These are phyloP conservation scores for Pythium myriotylum DNA, from an alignment of 352 stramenopile genomes.

Conservation along the genomic window DNA sequence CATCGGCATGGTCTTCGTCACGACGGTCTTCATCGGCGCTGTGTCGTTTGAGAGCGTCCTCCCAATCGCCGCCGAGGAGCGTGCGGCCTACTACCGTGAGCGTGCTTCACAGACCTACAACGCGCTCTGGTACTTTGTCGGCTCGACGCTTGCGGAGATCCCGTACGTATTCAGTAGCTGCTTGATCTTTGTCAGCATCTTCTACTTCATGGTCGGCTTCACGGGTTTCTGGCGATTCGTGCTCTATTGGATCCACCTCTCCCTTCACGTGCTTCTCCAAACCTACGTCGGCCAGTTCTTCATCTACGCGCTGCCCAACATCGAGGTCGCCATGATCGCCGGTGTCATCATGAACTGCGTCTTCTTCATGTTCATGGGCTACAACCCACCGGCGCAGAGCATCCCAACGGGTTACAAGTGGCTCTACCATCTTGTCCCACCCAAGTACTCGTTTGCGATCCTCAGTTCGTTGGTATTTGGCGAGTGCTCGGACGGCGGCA, in stretches of 20 bases:
- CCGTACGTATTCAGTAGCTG: constrained; percentile 32
- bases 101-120: constrained; percentile 74
- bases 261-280: constrained; percentile 47
- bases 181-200: constrained; percentile 35
- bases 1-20: constrained; percentile 71
- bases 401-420: constrained; percentile 26
- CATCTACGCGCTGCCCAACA: constrained; percentile 35
- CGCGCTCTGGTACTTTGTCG: constrained; percentile 50
- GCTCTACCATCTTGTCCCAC: constrained; percentile 14
- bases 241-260: constrained; percentile 63
- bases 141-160: constrained; percentile 67
- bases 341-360: constrained; percentile 38
- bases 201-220: constrained; percentile 35
- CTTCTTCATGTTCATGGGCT: constrained; percentile 47
- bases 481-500: constrained; percentile 17
- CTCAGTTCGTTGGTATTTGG: constrained; percentile 23
- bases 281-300: constrained; percentile 75
- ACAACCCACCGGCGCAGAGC: constrained; percentile 25
- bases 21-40: constrained; percentile 58
- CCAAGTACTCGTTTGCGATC: constrained; percentile 26
- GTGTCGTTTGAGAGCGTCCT: constrained; percentile 19
- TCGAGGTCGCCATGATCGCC: constrained; percentile 32
- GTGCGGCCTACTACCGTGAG: constrained; percentile 62
- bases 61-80: constrained; percentile 43
- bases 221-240: constrained; percentile 31